phyloP scores from a whole-genome alignment of 108 stramenopile genomes.

The Fistulifera solaris region DNA sequence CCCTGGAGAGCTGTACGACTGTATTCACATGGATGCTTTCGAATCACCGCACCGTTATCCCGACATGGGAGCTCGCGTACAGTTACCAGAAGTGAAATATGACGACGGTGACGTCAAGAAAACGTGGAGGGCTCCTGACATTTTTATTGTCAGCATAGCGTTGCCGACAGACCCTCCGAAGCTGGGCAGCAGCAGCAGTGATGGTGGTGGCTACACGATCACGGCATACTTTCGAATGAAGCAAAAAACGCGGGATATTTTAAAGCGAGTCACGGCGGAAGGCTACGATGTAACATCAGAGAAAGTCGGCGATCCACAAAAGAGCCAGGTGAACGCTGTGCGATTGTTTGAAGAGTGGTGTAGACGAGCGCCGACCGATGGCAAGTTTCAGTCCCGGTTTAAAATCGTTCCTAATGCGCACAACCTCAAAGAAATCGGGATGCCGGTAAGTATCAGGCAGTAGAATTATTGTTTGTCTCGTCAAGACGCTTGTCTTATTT shows the following conservation, averaged over 20 bases:
- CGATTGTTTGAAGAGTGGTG: slow-evolving; percentile 76
- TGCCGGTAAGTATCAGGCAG: slow-evolving; percentile 25
- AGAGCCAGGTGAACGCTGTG: slow-evolving; percentile 59
- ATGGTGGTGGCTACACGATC: slow-evolving; percentile 69
- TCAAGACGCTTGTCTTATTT: no score
- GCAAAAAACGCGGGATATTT: slow-evolving; percentile 61
- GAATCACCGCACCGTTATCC: slow-evolving; percentile 42
- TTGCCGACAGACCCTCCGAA: slow-evolving; percentile 79
- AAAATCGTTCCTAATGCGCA: slow-evolving; percentile 56
- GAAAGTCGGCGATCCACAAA: slow-evolving; percentile 32
- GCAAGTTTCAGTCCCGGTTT: slow-evolving; percentile 59
- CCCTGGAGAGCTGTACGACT: slow-evolving; percentile 67
- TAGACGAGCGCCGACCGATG: slow-evolving; percentile 58
- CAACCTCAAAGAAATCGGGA: slow-evolving; percentile 66
- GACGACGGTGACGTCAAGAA: slow-evolving; percentile 25
- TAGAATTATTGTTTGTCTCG: no score
- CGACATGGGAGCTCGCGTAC: slow-evolving; percentile 57
- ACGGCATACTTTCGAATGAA: slow-evolving; percentile 67
- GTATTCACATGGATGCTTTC: slow-evolving; percentile 58
- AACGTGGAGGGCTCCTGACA: slow-evolving; percentile 73
- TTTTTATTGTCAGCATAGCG: slow-evolving; percentile 53
- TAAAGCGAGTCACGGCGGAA: slow-evolving; percentile 64
- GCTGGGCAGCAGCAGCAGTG: slow-evolving; percentile 29
- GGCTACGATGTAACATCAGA: slow-evolving; percentile 54
- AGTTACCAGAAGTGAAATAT: slow-evolving; percentile 44